These are phyloP conservation scores for Cystobasidiopsis lactophilus DNA, from an alignment of 768 basidiomycete genomes.

Conservation along the genomic window DNA sequence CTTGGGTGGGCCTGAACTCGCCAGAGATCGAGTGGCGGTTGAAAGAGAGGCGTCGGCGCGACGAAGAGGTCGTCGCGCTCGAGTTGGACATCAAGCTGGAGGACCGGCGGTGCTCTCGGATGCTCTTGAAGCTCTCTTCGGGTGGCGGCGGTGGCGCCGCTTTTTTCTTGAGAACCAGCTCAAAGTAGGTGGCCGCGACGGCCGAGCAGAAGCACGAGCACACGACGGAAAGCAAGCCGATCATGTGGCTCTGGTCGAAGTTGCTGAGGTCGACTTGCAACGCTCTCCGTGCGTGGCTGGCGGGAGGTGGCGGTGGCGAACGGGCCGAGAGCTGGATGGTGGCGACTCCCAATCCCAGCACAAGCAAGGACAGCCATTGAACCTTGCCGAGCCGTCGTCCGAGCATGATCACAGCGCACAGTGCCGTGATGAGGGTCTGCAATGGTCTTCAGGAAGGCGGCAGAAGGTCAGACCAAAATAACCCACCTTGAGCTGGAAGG, in stretches of 20 bases:
- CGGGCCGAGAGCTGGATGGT: conserved; percentile 41
- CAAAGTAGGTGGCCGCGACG: conserved; percentile 86
- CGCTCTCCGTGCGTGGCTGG: neutral
- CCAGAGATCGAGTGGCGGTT: neutral
- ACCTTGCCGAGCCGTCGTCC: conserved; percentile 29
- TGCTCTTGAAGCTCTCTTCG: neutral
- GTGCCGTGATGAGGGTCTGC: conserved; percentile 45
- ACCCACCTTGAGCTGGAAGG: conserved; percentile 19
- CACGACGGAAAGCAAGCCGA: conserved; percentile 68
- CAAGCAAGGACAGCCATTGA: conserved; percentile 55
- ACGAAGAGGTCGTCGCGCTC: no score
- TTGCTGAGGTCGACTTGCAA: no score
- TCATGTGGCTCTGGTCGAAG: conserved; percentile 32
- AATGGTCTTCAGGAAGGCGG: neutral
- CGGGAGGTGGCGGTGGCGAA: neutral
- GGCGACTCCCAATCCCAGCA: conserved; percentile 26
- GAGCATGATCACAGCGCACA: conserved; percentile 76
- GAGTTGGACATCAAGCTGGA: no score
- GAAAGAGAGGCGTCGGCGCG: no score
- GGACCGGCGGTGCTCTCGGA: no score
- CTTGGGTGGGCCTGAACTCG: neutral
- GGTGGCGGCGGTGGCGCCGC: neutral
- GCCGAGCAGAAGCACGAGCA: conserved; percentile 86
- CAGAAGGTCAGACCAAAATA: neutral
- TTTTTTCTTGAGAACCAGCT: conserved; percentile 58